A percentile compares a stretch with the other conserved stretches of the same genome.
Conservation (phyloP, 1,284 basidiomycete genomes). For the Coriolopsis trogii region DNA sequence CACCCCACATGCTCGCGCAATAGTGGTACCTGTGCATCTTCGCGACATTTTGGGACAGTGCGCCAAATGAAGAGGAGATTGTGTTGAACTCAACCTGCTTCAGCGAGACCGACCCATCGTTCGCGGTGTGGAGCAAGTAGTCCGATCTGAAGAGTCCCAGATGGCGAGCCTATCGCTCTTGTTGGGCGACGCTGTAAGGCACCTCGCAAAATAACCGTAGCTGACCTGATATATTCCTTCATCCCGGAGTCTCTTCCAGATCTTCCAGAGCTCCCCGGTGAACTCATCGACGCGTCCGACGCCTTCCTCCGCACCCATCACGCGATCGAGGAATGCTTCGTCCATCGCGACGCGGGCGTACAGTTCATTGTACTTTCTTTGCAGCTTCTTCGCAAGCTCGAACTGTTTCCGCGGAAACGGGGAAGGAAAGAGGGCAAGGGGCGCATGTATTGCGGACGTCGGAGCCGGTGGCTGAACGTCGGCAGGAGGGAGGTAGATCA, state of each 20-base stretch:
- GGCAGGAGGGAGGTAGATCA: constrained; percentile 76
- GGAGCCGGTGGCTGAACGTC: constrained; percentile 54
- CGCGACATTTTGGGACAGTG: constrained; percentile 75
- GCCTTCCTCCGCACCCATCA: constrained; percentile 78
- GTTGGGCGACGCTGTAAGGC: not conserved
- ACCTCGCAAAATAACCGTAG: not conserved
- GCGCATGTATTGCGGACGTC: constrained; percentile 84
- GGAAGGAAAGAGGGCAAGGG: constrained; percentile 85
- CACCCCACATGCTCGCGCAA: not conserved
- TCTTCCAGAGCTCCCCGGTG: constrained; percentile 82
- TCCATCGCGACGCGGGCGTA: constrained; percentile 88
- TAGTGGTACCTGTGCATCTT: constrained; percentile 74
- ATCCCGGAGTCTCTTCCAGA: constrained; percentile 79
- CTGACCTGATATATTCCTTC: constrained; percentile 53
- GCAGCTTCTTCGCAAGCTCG: constrained; percentile 66
- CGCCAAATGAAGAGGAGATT: constrained; percentile 90
- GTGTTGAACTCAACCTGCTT: constrained; percentile 99
- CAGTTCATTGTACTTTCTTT: constrained; percentile 82
- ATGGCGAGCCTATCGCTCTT: constrained; percentile 65
- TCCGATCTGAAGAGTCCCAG: constrained; percentile 96
- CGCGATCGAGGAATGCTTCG: constrained; percentile 74
- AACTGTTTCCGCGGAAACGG: constrained; percentile 84
- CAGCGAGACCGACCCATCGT: constrained; percentile 50
- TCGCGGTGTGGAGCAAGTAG: constrained; percentile 82
- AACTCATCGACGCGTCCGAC: constrained; percentile 89